phyloP scores from a whole-genome alignment of 2,329 filamentous ascomycete species.

The Fusarium albosuccineum region DNA sequence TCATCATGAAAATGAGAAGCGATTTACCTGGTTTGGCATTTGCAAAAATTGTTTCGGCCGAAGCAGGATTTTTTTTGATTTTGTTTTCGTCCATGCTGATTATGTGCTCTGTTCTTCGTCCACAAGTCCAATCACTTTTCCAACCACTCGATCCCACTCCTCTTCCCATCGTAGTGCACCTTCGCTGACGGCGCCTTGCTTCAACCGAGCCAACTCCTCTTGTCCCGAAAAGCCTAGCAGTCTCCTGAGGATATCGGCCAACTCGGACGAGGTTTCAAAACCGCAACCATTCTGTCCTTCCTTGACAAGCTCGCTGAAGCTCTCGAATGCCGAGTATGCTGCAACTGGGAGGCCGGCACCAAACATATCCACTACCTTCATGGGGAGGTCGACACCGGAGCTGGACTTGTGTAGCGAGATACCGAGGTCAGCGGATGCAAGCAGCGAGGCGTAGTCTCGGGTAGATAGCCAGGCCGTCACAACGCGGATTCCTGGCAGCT shows the following conservation, averaged over 20 bases:
- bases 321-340: constrained; percentile 87
- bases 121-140: constrained; percentile 72
- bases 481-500: constrained; percentile 78
- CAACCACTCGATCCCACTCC: constrained; percentile 90
- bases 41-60: too few relatives aligned
- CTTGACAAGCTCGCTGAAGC: constrained; percentile 89
- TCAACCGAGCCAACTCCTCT: constrained; percentile 70
- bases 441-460: constrained; percentile 84
- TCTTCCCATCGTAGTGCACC: constrained; percentile 87
- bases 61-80: neutral
- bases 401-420: constrained; percentile 93
- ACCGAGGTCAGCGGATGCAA: constrained; percentile 89
- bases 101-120: constrained; percentile 34
- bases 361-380: constrained; percentile 99
- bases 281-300: constrained; percentile 89
- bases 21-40: too few relatives aligned
- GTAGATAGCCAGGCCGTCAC: constrained; percentile 87
- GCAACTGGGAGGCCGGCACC: constrained; percentile 91
- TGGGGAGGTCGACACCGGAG: constrained; percentile 94
- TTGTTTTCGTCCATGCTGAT: constrained; percentile 4
- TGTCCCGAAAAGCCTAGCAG: constrained; percentile 69
- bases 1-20: neutral
- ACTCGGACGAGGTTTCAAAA: constrained; percentile 78
- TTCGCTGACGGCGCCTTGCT: constrained; percentile 78
- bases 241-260: constrained; percentile 72